A percentile compares a stretch with the other conserved stretches of the same genome.
Evolutionary conservation across 768 basidiomycete genomes (phyloP).

Genomic region (Galerina marginata): DNA sequence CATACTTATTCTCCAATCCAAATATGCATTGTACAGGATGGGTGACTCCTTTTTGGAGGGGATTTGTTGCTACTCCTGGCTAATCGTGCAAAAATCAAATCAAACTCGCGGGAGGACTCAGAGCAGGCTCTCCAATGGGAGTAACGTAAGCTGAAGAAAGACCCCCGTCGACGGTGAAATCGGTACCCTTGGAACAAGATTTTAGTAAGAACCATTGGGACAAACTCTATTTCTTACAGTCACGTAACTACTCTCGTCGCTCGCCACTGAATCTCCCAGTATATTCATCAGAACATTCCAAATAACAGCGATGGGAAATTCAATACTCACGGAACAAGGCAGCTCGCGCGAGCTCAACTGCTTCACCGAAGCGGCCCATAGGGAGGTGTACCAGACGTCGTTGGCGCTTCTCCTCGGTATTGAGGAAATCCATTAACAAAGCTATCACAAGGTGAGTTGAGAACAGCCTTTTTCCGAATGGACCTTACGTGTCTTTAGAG

Average conservation of each 20-base stretch:
- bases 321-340: constrained; percentile 85
- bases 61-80: too few relatives aligned
- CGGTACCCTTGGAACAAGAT: constrained; percentile 63
- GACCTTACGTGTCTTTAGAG: constrained; percentile 87
- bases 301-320: constrained; percentile 4
- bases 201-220: background rate
- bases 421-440: constrained; percentile 96
- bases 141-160: constrained; percentile 93
- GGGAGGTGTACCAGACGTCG: constrained; percentile 90
- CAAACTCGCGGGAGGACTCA: constrained; percentile 76
- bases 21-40: too few relatives aligned
- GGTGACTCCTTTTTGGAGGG: too few relatives aligned
- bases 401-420: constrained; percentile 94
- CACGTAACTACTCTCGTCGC: constrained; percentile 95
- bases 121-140: constrained; percentile 73
- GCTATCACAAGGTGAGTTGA: constrained; percentile 51
- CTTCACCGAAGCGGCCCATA: constrained; percentile 98
- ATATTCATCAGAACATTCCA: constrained; percentile 29
- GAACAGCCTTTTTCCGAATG: background rate
- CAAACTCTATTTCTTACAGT: constrained; percentile 61
- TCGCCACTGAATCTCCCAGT: constrained; percentile 67
- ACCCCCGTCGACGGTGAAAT: constrained; percentile 97
- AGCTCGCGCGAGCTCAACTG: constrained; percentile 90
- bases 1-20: too few relatives aligned
- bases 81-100: constrained; percentile 24